Conservation (phyloP, 2,329 filamentous ascomycete species). For the Ceratocystiopsis minuta region DNA sequence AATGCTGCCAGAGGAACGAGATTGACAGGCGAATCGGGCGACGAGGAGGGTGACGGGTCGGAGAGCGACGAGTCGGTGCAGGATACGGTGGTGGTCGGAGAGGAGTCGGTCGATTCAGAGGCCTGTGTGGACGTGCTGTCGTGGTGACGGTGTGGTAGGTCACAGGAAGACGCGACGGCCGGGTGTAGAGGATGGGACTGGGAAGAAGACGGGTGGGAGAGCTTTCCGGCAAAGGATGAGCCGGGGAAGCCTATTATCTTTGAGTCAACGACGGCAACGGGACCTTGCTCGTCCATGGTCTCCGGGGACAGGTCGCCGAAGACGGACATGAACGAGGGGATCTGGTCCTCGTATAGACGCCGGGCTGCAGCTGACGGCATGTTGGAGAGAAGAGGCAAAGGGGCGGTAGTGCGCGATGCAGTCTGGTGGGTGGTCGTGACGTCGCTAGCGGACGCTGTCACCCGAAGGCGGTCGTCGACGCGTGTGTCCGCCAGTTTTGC, state of each 20-base stretch:
- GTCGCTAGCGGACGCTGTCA: not conserved
- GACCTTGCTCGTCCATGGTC: conserved; percentile 32
- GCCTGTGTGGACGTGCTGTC: conserved; percentile 62
- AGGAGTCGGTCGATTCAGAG: conserved; percentile 80
- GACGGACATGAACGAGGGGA: conserved; percentile 61
- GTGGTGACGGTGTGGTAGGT: conserved; percentile 47
- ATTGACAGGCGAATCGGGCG: conserved; percentile 73
- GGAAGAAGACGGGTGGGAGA: conserved; percentile 12
- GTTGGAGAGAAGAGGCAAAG: conserved; percentile 13
- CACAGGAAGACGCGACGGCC: conserved; percentile 14
- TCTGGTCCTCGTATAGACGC: conserved; percentile 48
- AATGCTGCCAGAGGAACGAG: conserved; percentile 55
- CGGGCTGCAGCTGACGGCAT: conserved; percentile 46
- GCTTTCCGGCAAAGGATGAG: conserved; percentile 18
- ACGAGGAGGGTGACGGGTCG: conserved; percentile 79
- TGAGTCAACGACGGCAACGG: conserved; percentile 35
- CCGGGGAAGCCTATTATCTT: conserved; percentile 31
- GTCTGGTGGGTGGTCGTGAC: not conserved
- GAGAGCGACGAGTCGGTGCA: conserved; percentile 82
- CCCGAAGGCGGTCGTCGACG: too few relatives aligned
- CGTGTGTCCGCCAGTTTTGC: too few relatives aligned
- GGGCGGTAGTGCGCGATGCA: not conserved
- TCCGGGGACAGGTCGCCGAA: conserved; percentile 46
- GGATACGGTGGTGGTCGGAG: conserved; percentile 83
- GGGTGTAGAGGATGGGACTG: conserved; percentile 8